These are phyloP conservation scores for Yarrowia hollandica DNA, from an alignment of 805 yeast genomes.

Conservation along the genomic window DNA sequence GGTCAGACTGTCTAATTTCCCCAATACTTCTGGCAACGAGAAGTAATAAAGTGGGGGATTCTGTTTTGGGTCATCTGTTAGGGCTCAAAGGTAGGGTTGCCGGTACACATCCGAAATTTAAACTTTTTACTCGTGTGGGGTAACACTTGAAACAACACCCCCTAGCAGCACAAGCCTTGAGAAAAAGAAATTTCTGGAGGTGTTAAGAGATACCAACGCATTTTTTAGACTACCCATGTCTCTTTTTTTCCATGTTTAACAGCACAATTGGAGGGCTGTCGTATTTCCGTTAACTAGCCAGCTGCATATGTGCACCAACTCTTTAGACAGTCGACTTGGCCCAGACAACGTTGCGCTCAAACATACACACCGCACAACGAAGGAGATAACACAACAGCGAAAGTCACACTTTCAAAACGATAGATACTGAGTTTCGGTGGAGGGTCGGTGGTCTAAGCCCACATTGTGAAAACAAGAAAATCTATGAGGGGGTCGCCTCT, in stretches of 20 bases:
- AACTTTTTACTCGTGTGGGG: background rate
- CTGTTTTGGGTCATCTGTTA: background rate
- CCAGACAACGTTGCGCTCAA: slow-evolving; percentile 1
- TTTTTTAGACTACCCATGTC: background rate
- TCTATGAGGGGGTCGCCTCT: too few species aligned
- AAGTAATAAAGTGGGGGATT: background rate
- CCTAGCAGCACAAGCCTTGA: background rate
- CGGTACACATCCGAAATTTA: background rate
- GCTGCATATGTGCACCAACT: background rate
- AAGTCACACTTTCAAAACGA: background rate
- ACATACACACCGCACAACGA: background rate
- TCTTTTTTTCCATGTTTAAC: too few species aligned
- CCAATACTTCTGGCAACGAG: background rate
- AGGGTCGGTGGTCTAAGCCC: background rate
- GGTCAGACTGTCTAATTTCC: background rate
- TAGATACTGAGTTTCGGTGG: slow-evolving; percentile 3
- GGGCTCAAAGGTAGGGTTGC: background rate
- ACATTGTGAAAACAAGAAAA: too few species aligned
- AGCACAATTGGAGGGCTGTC: too few species aligned
- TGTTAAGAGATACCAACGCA: too few species aligned
- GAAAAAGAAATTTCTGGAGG: background rate
- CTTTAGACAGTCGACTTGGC: background rate
- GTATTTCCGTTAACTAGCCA: too few species aligned
- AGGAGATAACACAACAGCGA: background rate
- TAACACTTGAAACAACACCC: background rate